A percentile compares a stretch with the other conserved stretches of the same genome.
Evolutionary conservation across 2,329 filamentous ascomycete species (phyloP).

Genomic region (Drechmeria coniospora): DNA sequence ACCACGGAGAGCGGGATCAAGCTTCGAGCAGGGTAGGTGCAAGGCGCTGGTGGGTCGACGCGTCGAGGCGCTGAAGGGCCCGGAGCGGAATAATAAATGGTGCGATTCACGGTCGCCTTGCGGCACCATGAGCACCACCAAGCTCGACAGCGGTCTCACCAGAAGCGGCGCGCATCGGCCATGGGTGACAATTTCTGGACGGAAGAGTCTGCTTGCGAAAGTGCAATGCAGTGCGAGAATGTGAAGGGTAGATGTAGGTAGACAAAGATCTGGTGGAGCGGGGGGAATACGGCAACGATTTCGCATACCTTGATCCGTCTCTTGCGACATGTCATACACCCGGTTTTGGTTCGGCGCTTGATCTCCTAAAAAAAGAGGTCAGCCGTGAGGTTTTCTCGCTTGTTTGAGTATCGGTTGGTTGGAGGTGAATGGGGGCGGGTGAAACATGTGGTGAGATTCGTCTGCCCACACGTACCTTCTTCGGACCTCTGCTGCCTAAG

Average conservation of each 20-base stretch:
- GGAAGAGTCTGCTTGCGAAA: too few relatives aligned
- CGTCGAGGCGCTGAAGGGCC: too few relatives aligned
- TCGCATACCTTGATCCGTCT: slow-evolving; percentile 43
- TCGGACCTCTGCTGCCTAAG: slow-evolving; percentile 33
- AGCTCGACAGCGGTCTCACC: neutral
- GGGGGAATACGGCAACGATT: slow-evolving; percentile 1
- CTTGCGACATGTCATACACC: slow-evolving; percentile 47
- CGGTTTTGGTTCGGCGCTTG: slow-evolving; percentile 46
- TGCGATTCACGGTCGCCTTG: neutral
- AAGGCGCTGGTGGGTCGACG: too few relatives aligned
- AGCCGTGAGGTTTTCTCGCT: neutral
- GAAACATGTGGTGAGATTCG: neutral
- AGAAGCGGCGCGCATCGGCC: too few relatives aligned
- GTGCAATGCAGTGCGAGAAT: too few relatives aligned
- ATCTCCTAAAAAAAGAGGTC: slow-evolving; percentile 30
- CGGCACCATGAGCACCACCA: neutral
- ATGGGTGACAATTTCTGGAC: too few relatives aligned
- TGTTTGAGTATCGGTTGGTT: neutral
- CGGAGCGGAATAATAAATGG: slow-evolving; percentile 1
- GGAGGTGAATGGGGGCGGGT: neutral
- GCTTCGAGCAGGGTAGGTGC: too few relatives aligned
- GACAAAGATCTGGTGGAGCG: too few relatives aligned
- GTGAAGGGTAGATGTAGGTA: too few relatives aligned
- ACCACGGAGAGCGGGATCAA: too few relatives aligned
- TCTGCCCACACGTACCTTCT: slow-evolving; percentile 32